These are phyloP conservation scores for Fusarium torulosum DNA, from an alignment of 2,329 filamentous ascomycete genomes.

Conservation along the genomic window DNA sequence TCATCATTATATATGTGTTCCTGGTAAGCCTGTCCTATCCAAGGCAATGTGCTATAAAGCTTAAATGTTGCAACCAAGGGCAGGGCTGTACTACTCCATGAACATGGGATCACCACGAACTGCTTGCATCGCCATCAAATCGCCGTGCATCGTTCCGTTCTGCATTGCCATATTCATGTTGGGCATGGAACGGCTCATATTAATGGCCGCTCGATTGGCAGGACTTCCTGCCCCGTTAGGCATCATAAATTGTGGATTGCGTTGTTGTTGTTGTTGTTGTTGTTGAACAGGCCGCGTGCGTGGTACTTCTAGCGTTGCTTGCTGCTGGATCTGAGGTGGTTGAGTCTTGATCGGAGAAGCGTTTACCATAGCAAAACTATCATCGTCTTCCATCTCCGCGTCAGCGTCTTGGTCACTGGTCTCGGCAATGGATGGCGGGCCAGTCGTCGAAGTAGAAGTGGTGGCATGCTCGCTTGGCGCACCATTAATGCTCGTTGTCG, in stretches of 20 bases:
- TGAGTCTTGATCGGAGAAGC: conserved; percentile 56
- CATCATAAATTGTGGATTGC: conserved; percentile 55
- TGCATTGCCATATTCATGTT: conserved; percentile 61
- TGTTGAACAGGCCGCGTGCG: conserved; percentile 55
- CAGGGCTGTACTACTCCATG: conserved; percentile 57
- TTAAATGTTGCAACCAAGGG: conserved; percentile 1
- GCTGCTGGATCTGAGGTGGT: conserved; percentile 54
- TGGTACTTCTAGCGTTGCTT: conserved; percentile 59
- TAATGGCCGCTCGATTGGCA: conserved; percentile 54
- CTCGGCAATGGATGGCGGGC: conserved; percentile 59
- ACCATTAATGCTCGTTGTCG: conserved; percentile 54
- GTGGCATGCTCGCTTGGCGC: conserved; percentile 52
- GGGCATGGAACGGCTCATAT: conserved; percentile 61
- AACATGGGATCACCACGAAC: conserved; percentile 65
- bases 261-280: conserved; percentile 53
- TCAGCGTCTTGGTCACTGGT: conserved; percentile 61
- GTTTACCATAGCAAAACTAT: conserved; percentile 65
- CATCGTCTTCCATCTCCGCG: conserved; percentile 70
- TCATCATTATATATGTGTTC: conserved; percentile 50
- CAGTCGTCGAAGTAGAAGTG: conserved; percentile 52
- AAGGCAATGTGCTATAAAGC: conserved; percentile 19
- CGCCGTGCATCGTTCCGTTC: conserved; percentile 56
- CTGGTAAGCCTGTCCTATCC: conserved; percentile 15
- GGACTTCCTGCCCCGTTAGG: conserved; percentile 56
- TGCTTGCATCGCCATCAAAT: conserved; percentile 62